Conservation (phyloP, 495 filamentous ascomycete species). For the Schizothecium vesticola region DNA sequence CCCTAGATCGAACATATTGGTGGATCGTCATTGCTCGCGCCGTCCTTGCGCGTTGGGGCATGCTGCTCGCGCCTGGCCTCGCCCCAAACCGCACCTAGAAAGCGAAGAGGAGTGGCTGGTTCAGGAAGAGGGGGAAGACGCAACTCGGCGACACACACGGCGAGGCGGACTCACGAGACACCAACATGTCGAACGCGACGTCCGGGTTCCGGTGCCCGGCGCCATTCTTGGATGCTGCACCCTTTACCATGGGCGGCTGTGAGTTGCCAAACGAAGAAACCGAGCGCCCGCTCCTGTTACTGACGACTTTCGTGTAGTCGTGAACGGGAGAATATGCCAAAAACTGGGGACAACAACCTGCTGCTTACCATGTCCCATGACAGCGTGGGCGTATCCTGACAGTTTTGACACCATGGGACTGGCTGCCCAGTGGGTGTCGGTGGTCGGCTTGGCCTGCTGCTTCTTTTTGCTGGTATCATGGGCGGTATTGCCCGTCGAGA, state of each 20-base stretch:
- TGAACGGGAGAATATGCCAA: constrained; percentile 59
- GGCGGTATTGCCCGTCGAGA: constrained; percentile 76
- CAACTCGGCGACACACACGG: background rate
- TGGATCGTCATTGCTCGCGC: background rate
- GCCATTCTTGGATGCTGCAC: constrained; percentile 34
- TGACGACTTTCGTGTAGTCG: constrained; percentile 43
- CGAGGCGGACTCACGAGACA: background rate
- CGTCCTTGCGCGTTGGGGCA: background rate
- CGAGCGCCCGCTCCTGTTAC: background rate
- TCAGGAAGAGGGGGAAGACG: background rate
- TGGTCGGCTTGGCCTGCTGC: constrained; percentile 64
- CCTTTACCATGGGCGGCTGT: constrained; percentile 37
- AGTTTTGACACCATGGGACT: constrained; percentile 59
- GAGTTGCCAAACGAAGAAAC: constrained; percentile 22
- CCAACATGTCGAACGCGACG: constrained; percentile 29
- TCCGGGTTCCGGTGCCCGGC: constrained; percentile 23
- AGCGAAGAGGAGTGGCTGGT: background rate
- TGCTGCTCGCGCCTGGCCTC: background rate
- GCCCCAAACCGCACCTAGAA: background rate
- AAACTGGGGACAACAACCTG: constrained; percentile 46
- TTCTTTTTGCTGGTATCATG: constrained; percentile 79
- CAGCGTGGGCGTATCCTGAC: constrained; percentile 78
- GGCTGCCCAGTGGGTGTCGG: constrained; percentile 72
- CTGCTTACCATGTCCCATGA: constrained; percentile 86
- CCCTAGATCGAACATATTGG: background rate